These are phyloP conservation scores for Trichoderma sp. DNA, from an alignment of 2,329 filamentous ascomycete species.

Conservation along the genomic window DNA sequence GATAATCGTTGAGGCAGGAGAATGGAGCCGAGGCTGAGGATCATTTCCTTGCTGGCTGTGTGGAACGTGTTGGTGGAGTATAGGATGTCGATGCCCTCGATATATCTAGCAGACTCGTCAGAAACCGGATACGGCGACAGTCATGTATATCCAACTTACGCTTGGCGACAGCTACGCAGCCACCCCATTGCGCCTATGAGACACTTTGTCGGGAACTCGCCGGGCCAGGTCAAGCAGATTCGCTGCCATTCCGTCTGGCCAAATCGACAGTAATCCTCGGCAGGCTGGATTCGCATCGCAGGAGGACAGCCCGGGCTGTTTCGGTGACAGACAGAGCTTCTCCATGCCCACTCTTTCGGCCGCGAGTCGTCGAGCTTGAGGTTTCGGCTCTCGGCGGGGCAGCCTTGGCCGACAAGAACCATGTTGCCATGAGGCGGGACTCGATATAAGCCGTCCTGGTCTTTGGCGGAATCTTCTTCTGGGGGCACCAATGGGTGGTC, in stretches of 20 bases:
- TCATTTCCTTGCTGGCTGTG: constrained; percentile 29
- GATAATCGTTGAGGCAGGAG: constrained; percentile 31
- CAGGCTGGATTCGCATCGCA: constrained; percentile 25
- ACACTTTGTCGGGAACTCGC: constrained; percentile 28
- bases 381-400: neutral
- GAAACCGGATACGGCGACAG: too few species aligned
- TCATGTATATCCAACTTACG: constrained; percentile 27
- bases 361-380: constrained; percentile 17
- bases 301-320: constrained; percentile 19
- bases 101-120: constrained; percentile 27
- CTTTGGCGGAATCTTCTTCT: neutral
- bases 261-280: constrained; percentile 29
- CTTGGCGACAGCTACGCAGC: constrained; percentile 36
- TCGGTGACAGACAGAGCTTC: constrained; percentile 34
- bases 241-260: constrained; percentile 20
- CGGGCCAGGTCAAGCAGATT: constrained; percentile 31
- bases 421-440: constrained; percentile 1
- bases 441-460: neutral
- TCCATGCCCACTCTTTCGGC: constrained; percentile 33
- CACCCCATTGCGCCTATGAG: constrained; percentile 36
- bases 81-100: constrained; percentile 36
- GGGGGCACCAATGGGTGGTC: constrained; percentile 23
- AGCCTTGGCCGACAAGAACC: neutral
- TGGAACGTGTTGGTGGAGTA: constrained; percentile 36
- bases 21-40: constrained; percentile 27